phyloP scores from a whole-genome alignment of 1,139 yeast species.

The Candida tetrigidarum region DNA sequence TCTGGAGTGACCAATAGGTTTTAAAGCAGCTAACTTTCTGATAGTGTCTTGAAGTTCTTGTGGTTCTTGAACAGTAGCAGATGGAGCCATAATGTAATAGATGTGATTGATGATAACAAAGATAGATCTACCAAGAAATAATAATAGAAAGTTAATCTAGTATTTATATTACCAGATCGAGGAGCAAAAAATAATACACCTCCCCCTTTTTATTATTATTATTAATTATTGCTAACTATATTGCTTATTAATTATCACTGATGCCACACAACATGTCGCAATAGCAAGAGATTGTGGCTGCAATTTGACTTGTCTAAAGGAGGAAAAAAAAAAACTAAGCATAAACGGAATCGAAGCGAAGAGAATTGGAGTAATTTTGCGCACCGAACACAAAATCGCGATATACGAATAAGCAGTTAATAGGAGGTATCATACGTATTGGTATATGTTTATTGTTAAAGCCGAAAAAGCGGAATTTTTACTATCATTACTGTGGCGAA shows the following conservation, averaged over 20 bases:
- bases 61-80: slow-evolving; percentile 8
- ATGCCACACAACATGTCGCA: slow-evolving; percentile 4
- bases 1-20: slow-evolving; percentile 21
- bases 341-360: background rate
- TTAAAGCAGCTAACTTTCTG: slow-evolving; percentile 20
- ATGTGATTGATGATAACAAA: background rate
- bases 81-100: slow-evolving; percentile 9
- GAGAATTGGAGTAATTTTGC: background rate
- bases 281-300: slow-evolving; percentile 1
- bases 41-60: slow-evolving; percentile 20
- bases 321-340: background rate
- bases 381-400: background rate
- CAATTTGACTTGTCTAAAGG: background rate
- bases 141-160: background rate
- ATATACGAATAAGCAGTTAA: no score
- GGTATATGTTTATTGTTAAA: background rate
- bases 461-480: background rate
- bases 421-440: no score
- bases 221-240: background rate
- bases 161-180: background rate
- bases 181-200: background rate
- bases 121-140: background rate
- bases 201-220: background rate
- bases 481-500: background rate
- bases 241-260: slow-evolving; percentile 1